Conservation (phyloP, 2,329 filamentous ascomycete species). For the Xylariales sp. region DNA sequence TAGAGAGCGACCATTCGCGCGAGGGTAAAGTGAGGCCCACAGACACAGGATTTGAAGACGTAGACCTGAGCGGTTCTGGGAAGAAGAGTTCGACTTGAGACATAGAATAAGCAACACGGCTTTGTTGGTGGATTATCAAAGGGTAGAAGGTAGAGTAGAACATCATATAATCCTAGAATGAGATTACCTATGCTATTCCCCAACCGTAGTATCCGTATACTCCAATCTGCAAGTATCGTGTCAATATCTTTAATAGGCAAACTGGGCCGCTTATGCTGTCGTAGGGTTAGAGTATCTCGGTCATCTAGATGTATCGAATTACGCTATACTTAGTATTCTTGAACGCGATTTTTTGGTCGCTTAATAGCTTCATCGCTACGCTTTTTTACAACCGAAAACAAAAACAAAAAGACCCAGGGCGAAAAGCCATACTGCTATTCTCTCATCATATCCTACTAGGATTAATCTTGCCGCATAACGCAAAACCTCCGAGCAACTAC, state of each 20-base stretch:
- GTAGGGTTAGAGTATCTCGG: neutral
- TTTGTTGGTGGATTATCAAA: neutral
- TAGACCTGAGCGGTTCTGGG: constrained; percentile 12
- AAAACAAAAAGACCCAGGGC: neutral
- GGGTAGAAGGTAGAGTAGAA: constrained; percentile 22
- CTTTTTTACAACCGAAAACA: neutral
- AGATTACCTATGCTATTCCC: constrained; percentile 24
- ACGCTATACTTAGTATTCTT: neutral
- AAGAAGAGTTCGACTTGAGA: constrained; percentile 23
- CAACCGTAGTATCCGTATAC: neutral
- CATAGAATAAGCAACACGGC: neutral
- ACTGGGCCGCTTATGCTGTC: neutral
- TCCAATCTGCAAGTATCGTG: neutral
- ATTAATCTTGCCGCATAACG: neutral
- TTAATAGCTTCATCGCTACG: neutral
- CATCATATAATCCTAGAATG: constrained; percentile 31
- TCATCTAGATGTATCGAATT: neutral
- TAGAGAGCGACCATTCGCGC: constrained; percentile 4
- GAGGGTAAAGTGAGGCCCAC: constrained; percentile 22
- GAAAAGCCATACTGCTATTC: neutral
- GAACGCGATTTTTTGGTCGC: neutral
- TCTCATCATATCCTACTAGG: neutral
- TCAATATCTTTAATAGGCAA: neutral
- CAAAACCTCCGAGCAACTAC: neutral
- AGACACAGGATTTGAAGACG: constrained; percentile 29